Base-by-base conservation (phyloP, 192 early-diverging fungal species). In the Haplosporangium gracile region DNA sequence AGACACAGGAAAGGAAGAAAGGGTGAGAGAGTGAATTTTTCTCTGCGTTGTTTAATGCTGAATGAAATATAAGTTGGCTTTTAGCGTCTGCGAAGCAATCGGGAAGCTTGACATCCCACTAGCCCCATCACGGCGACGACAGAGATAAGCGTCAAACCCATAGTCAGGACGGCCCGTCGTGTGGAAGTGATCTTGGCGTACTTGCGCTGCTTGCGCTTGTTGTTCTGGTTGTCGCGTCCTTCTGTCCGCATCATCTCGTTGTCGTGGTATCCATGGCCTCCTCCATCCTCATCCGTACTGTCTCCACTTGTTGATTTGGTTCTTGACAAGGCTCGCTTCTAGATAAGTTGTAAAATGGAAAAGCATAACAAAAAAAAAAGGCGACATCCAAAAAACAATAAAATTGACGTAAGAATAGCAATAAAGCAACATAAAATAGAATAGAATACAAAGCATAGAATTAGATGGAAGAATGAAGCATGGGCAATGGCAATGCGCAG, bases 121-220 rank as follows among this genome's bases (percentile, higher is more conserved):
- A 82, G 26, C 15, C 84, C 84, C 79, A 86, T 74, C 13, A 86
- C 72, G 9, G 84, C 84, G 8, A 86, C 75, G 2, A 81, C 84
- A 9, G 84, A 86, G 40, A 86, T 38, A 18, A 86, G 29, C 0
- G 84, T 86, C 63, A 86, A 38, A 5, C 84, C 84, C 71, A 86
- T 81, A 4, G 84, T 86, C 40, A 86, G n/a, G 22, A 86, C 78
- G 6, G 84, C 70, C 11, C 84, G 53, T 26, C 84, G 72, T 20
- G 84, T 86, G 2, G 84, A 86, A 51, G 75, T 86, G 49, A 86
- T 86, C 71, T 86, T 86, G 69, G 84, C 70, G 26, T 86, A 86
- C 70, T 80, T 80, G 32, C 70, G 68, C 42, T 60, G 83, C 5
- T 72, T 45, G 18, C 75, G 63, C n/a, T 60, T 76, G 5, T 53